Evolutionary conservation across 192 early-diverging fungal species (phyloP).

Genomic region (Jimgerdemannia lactiflua): DNA sequence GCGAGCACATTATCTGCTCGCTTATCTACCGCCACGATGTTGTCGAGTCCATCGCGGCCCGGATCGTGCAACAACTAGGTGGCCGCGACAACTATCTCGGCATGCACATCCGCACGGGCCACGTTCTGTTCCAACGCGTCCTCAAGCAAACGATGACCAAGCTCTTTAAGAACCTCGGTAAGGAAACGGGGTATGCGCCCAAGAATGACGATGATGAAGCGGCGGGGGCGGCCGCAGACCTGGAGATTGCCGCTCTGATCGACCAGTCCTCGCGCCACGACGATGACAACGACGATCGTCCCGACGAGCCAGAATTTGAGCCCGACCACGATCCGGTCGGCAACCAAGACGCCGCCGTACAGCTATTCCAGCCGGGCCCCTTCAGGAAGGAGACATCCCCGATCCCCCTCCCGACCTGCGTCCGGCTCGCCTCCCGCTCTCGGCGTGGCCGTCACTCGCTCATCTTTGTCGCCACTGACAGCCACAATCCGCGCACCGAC

Average conservation of each 20-base stretch:
- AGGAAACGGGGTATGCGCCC: constrained; percentile 2
- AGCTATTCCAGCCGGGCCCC: constrained; percentile 1
- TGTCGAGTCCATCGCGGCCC: constrained; percentile 34
- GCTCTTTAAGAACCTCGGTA: background rate
- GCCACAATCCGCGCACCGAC: constrained; percentile 34
- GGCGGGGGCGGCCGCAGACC: background rate
- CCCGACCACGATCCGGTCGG: constrained; percentile 6
- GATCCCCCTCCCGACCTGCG: constrained; percentile 3
- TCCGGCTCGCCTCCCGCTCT: background rate
- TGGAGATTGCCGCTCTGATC: background rate
- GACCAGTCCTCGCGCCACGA: background rate
- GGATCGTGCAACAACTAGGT: constrained; percentile 41
- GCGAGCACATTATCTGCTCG: constrained; percentile 25
- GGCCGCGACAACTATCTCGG: constrained; percentile 37
- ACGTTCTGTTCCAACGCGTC: constrained; percentile 1
- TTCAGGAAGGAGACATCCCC: background rate
- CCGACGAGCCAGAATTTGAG: background rate
- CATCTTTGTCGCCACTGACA: constrained; percentile 52
- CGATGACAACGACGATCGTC: background rate
- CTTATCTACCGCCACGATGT: constrained; percentile 41
- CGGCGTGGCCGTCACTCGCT: constrained; percentile 15
- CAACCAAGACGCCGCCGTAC: background rate
- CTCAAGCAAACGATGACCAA: background rate
- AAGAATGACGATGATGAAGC: background rate
- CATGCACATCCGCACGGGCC: constrained; percentile 33